phyloP scores from a whole-genome alignment of 2,329 filamentous ascomycete genomes.

The Alternaria rosae region DNA sequence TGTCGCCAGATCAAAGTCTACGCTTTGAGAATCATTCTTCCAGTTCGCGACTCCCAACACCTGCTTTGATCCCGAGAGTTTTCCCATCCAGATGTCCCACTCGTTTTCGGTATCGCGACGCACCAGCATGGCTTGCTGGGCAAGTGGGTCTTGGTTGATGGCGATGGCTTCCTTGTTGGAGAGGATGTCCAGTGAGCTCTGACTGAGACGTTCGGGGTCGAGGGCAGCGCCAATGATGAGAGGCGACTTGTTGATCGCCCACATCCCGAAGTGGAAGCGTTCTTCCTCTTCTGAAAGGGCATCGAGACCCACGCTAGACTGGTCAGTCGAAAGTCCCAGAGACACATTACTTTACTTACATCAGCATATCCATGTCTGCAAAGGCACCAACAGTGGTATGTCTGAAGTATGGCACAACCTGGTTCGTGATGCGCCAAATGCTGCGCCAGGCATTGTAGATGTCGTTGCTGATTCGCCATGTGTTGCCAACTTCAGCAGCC shows the following conservation, averaged over 20 bases:
- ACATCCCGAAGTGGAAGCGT: conserved; percentile 56
- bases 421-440: conserved; percentile 46
- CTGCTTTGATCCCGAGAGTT: conserved; percentile 44
- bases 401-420: conserved; percentile 41
- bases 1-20: conserved; percentile 41
- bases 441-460: conserved; percentile 46
- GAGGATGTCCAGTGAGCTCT: conserved; percentile 38
- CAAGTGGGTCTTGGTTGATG: conserved; percentile 65
- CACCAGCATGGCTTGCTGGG: conserved; percentile 59
- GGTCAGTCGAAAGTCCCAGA: conserved; percentile 1
- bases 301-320: conserved; percentile 45
- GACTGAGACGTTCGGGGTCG: conserved; percentile 34
- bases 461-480: conserved; percentile 49
- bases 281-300: conserved; percentile 49
- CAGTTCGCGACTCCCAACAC: conserved; percentile 51
- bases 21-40: conserved; percentile 41
- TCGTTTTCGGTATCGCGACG: conserved; percentile 50
- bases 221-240: conserved; percentile 54
- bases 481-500: conserved; percentile 45
- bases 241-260: conserved; percentile 57
- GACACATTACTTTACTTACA: conserved; percentile 24
- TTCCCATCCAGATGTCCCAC: conserved; percentile 50
- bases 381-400: conserved; percentile 39
- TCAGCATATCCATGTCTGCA: conserved; percentile 55
- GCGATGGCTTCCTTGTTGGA: conserved; percentile 63